These are phyloP conservation scores for Xanthoconium stramineum DNA, from an alignment of 768 basidiomycete species.

Conservation along the genomic window DNA sequence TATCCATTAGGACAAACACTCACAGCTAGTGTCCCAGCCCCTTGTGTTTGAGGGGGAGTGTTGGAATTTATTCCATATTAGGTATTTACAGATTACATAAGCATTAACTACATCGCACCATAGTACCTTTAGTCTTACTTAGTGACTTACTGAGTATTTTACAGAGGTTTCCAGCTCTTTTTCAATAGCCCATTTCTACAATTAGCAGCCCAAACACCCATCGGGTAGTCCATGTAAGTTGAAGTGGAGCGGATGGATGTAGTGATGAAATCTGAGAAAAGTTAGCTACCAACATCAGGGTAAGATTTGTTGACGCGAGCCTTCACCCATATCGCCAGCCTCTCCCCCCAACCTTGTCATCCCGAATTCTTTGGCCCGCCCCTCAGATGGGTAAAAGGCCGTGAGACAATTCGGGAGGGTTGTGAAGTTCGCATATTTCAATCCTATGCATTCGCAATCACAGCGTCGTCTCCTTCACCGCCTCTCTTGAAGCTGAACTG, in stretches of 20 bases:
- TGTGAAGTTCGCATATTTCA: slow-evolving; percentile 93
- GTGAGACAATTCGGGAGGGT: slow-evolving; percentile 79
- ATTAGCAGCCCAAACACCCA: slow-evolving; percentile 97
- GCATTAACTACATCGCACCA: too few species aligned
- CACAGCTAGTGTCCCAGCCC: too few species aligned
- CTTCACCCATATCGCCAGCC: slow-evolving; percentile 96
- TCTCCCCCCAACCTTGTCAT: slow-evolving; percentile 92
- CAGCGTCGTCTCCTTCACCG: slow-evolving; percentile 81
- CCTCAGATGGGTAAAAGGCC: slow-evolving; percentile 89
- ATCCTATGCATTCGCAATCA: slow-evolving; percentile 94
- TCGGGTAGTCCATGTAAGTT: slow-evolving; percentile 73
- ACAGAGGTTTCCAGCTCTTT: too few species aligned
- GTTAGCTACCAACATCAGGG: neutral
- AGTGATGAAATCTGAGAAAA: slow-evolving; percentile 66
- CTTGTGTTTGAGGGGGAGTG: too few species aligned
- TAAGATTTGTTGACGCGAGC: slow-evolving; percentile 28
- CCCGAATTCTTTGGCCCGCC: slow-evolving; percentile 92
- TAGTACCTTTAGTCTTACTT: too few species aligned
- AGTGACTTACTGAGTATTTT: too few species aligned
- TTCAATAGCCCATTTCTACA: slow-evolving; percentile 55
- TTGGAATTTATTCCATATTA: too few species aligned
- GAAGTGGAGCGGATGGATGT: slow-evolving; percentile 79
- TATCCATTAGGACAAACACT: too few species aligned
- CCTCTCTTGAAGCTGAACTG: slow-evolving; percentile 94
- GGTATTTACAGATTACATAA: too few species aligned